phyloP scores from a whole-genome alignment of 176 grass and related monocot genomes.

The Rhynchospora pubera region DNA sequence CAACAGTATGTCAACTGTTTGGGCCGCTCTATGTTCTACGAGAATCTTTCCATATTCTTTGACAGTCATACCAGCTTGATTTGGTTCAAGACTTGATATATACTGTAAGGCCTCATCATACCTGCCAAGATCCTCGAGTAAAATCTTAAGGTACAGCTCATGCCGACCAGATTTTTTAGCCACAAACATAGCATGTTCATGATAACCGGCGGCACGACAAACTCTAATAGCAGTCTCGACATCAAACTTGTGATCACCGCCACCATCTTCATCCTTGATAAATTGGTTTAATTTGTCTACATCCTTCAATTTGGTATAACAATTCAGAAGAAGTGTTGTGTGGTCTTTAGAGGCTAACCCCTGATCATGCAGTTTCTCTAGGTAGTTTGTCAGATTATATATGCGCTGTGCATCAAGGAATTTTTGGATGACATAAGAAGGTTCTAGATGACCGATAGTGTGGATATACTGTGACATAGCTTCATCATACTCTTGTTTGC shows the following conservation, averaged over 20 bases:
- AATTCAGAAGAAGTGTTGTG: conserved; percentile 77
- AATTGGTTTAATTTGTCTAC: conserved; percentile 68
- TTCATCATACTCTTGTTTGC: conserved; percentile 91
- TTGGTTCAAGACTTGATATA: conserved; percentile 81
- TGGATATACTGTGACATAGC: conserved; percentile 94
- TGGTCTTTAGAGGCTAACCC: conserved; percentile 83
- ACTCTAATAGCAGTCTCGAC: conserved; percentile 98
- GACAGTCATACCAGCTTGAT: conserved; percentile 82
- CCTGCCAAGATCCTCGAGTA: conserved; percentile 94
- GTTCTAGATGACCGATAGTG: conserved; percentile 95
- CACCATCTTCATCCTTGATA: conserved; percentile 78
- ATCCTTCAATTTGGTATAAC: conserved; percentile 93
- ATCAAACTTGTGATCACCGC: conserved; percentile 92
- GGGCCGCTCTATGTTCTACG: conserved; percentile 68
- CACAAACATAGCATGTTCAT: conserved; percentile 96
- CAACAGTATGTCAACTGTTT: conserved; percentile 86
- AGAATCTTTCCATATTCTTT: conserved; percentile 99
- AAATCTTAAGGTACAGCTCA: conserved; percentile 97
- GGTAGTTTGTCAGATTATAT: conserved; percentile 92
- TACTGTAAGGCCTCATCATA: conserved; percentile 87
- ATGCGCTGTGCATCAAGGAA: conserved; percentile 96
- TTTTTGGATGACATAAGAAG: conserved; percentile 97
- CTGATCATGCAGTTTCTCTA: conserved; percentile 91
- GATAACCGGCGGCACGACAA: conserved; percentile 89
- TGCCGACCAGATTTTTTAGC: conserved; percentile 91